Percentiles rank a stretch among this genome's conserved stretches.
phyloP scores from a whole-genome alignment of 2,329 filamentous ascomycete species.

The Talaromyces piceae region DNA sequence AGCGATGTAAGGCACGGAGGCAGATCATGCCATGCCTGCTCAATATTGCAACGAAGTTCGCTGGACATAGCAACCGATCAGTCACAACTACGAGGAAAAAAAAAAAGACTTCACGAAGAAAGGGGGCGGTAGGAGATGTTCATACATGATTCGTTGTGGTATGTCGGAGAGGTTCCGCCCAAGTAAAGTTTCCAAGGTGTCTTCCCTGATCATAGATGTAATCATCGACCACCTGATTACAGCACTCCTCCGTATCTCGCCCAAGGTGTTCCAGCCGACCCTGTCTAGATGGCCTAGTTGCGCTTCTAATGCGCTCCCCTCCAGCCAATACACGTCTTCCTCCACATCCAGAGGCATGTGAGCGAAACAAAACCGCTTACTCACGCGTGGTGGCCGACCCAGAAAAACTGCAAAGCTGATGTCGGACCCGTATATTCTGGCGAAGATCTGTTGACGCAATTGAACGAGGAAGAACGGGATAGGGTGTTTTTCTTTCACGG shows the following conservation, averaged over 20 bases:
- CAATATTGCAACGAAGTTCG: constrained; percentile 7
- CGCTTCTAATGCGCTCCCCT: constrained; percentile 1
- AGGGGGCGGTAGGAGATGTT: neutral
- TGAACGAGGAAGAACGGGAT: constrained; percentile 9
- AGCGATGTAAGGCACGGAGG: constrained; percentile 6
- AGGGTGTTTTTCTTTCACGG: constrained; percentile 5
- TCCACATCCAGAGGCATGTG: constrained; percentile 10
- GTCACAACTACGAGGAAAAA: too few species aligned
- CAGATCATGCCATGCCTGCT: constrained; percentile 10
- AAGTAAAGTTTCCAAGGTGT: constrained; percentile 8
- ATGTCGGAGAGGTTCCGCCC: constrained; percentile 6
- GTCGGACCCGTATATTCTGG: constrained; percentile 11
- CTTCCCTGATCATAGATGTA: constrained; percentile 9
- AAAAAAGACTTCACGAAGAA: too few species aligned
- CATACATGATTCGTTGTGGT: constrained; percentile 7
- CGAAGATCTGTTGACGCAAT: constrained; percentile 5
- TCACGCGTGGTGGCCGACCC: constrained; percentile 8
- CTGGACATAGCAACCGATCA: too few species aligned
- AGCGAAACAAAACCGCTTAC: constrained; percentile 9
- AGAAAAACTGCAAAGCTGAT: constrained; percentile 11
- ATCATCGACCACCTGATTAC: constrained; percentile 9
- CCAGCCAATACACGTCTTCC: constrained; percentile 5
- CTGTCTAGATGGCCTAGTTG: constrained; percentile 5
- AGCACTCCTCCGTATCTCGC: constrained; percentile 7
- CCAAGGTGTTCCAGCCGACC: constrained; percentile 8